Percentiles rank a stretch among this genome's conserved stretches.
Evolutionary conservation across 257 asterid genomes (phyloP).

Genomic region (Solanum virginianum): DNA sequence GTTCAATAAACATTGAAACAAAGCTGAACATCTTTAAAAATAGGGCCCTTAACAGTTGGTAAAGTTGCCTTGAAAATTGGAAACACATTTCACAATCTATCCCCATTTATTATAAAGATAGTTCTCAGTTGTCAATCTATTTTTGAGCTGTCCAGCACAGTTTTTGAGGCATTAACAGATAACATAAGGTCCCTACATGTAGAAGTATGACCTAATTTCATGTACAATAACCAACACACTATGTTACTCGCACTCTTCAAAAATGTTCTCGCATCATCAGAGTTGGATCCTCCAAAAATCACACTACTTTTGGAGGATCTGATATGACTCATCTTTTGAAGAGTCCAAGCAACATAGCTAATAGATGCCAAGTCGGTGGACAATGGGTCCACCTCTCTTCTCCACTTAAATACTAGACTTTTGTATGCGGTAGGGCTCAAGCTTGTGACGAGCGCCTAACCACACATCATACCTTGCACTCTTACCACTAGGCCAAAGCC

Average conservation of each 20-base stretch:
- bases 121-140: not conserved
- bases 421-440: not conserved
- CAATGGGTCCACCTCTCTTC: not conserved
- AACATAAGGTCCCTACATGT: not conserved
- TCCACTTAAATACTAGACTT: not conserved
- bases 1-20: not conserved
- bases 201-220: not conserved
- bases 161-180: not conserved
- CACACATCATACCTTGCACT: not conserved
- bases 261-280: rapidly evolving
- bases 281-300: not conserved
- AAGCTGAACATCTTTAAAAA: not conserved
- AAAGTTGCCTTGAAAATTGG: not conserved
- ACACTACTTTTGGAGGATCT: no score
- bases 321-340: not conserved
- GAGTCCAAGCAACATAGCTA: not conserved
- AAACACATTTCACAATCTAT: not conserved
- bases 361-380: not conserved
- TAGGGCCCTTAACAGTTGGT: slow-evolving; percentile 1
- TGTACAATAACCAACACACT: not conserved
- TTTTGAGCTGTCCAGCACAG: slow-evolving; percentile 3
- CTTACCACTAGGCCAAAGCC: not conserved
- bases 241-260: not conserved
- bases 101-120: not conserved
- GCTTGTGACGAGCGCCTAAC: not conserved